A percentile compares a stretch with the other conserved stretches of the same genome.
phyloP scores from a whole-genome alignment of 2,329 filamentous ascomycete genomes.

The Boeremia exigua region DNA sequence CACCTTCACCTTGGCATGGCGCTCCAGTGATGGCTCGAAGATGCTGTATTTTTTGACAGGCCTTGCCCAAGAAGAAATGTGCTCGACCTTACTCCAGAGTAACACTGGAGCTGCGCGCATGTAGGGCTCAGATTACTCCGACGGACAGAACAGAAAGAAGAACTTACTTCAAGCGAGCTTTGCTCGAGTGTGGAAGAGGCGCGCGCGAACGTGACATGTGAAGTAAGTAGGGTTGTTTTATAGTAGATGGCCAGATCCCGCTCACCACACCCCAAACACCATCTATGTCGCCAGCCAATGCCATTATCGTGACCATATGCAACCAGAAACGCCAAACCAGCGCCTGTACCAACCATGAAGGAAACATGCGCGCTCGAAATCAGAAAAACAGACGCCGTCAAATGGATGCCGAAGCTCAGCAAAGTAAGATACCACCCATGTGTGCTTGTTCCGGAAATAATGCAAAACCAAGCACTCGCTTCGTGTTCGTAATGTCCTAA shows the following conservation, averaged over 20 bases:
- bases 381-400: conserved; percentile 7
- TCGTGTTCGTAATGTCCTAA: neutral
- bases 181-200: too few relatives aligned
- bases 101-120: too few relatives aligned
- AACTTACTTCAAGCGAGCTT: too few relatives aligned
- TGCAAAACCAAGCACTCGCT: conserved; percentile 1
- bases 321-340: conserved; percentile 6
- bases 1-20: too few relatives aligned
- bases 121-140: too few relatives aligned
- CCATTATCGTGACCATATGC: conserved; percentile 3
- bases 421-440: conserved; percentile 8
- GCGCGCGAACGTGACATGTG: neutral
- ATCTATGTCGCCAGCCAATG: neutral
- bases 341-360: neutral
- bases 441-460: conserved; percentile 6
- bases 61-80: too few relatives aligned
- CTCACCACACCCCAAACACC: neutral
- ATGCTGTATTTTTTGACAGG: too few relatives aligned
- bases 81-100: too few relatives aligned
- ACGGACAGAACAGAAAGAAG: too few relatives aligned
- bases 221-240: neutral
- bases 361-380: conserved; percentile 6
- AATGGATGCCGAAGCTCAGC: neutral
- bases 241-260: neutral
- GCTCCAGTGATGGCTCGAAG: too few relatives aligned